Evolutionary conservation across 495 filamentous ascomycete genomes (phyloP).

Genomic region (Penicillium psychrofluorescens): DNA sequence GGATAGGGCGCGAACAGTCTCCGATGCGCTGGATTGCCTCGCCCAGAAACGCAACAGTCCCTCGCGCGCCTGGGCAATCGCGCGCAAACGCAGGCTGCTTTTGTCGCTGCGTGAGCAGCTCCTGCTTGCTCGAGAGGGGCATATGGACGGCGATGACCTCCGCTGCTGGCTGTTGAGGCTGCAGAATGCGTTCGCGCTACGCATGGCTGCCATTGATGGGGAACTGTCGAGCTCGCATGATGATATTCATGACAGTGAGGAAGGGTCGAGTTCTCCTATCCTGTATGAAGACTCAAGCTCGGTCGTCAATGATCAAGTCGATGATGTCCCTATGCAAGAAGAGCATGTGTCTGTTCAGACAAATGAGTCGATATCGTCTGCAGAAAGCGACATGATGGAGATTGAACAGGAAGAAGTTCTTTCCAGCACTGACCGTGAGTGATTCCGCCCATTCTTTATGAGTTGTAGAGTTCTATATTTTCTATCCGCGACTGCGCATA

Average conservation of each 20-base stretch:
- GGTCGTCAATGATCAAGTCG: too few relatives aligned
- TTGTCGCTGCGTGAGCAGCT: constrained; percentile 69
- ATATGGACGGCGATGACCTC: constrained; percentile 59
- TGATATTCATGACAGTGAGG: not conserved
- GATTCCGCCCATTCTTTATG: too few relatives aligned
- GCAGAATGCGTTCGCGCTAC: constrained; percentile 66
- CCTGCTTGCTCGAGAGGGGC: constrained; percentile 58
- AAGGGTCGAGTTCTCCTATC: not conserved
- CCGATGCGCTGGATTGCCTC: constrained; percentile 48
- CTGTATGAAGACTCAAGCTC: too few relatives aligned
- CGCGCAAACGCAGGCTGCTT: constrained; percentile 62
- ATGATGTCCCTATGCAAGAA: too few relatives aligned
- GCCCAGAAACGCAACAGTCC: constrained; percentile 48
- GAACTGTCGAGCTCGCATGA: constrained; percentile 11
- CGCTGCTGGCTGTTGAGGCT: constrained; percentile 58
- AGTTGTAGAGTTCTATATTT: too few relatives aligned
- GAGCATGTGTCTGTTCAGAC: too few relatives aligned
- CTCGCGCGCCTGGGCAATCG: constrained; percentile 47
- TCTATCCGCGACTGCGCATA: too few relatives aligned
- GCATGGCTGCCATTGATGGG: constrained; percentile 58
- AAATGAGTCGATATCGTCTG: too few relatives aligned
- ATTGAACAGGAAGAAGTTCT: too few relatives aligned
- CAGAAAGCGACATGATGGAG: too few relatives aligned
- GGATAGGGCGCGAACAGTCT: constrained; percentile 58
- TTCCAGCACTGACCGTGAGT: too few relatives aligned